Evolutionary conservation across 2,329 filamentous ascomycete species (phyloP).

Genomic region (Fusarium papillatum): DNA sequence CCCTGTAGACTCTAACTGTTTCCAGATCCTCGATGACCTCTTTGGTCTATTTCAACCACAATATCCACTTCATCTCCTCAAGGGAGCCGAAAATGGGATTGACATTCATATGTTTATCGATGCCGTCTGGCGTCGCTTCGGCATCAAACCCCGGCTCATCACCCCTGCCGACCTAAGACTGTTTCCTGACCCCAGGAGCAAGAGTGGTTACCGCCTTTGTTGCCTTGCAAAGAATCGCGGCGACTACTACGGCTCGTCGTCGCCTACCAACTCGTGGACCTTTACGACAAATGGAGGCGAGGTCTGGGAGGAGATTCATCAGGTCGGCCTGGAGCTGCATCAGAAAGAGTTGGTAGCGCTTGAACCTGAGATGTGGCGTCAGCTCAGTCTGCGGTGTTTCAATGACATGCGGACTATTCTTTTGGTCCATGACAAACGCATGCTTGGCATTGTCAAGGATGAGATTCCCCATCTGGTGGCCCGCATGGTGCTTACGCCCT

Average conservation of each 20-base stretch:
- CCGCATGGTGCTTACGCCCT: constrained; percentile 41
- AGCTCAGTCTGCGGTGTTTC: constrained; percentile 53
- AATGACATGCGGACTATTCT: constrained; percentile 57
- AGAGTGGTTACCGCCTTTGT: constrained; percentile 46
- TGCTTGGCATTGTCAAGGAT: constrained; percentile 54
- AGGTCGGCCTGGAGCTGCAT: constrained; percentile 55
- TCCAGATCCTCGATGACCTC: constrained; percentile 49
- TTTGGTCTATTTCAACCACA: constrained; percentile 47
- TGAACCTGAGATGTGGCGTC: constrained; percentile 47
- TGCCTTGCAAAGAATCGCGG: constrained; percentile 35
- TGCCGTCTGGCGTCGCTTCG: constrained; percentile 43
- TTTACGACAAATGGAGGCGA: constrained; percentile 41
- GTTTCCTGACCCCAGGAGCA: constrained; percentile 39
- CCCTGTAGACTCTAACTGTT: not conserved
- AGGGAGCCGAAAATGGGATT: constrained; percentile 52
- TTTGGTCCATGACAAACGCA: constrained; percentile 58
- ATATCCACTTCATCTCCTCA: constrained; percentile 52
- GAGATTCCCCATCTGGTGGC: constrained; percentile 47
- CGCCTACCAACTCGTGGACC: not conserved
- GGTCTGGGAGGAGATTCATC: constrained; percentile 49
- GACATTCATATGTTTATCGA: constrained; percentile 56
- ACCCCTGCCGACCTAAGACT: constrained; percentile 50
- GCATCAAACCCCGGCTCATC: constrained; percentile 50
- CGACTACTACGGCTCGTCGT: not conserved
- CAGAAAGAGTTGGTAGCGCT: constrained; percentile 53